Conservation (phyloP, 345 rosid genomes). For the Boechera retrofracta region DNA sequence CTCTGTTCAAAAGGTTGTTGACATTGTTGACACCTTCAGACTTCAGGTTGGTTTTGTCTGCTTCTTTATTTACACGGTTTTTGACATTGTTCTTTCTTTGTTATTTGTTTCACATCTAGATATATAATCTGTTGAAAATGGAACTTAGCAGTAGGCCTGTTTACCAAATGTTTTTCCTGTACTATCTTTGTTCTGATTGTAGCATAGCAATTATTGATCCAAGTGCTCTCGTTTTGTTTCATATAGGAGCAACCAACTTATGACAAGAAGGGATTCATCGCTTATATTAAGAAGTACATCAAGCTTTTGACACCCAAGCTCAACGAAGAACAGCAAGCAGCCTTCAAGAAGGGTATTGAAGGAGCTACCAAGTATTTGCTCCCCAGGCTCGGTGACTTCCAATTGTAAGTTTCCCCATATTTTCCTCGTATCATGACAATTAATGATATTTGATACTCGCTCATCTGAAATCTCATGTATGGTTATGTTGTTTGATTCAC, state of each 20-base stretch:
- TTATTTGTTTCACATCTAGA: too few relatives aligned
- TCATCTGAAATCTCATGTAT: neutral
- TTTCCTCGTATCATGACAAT: neutral
- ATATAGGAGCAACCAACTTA: slow-evolving; percentile 91
- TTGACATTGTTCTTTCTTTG: neutral
- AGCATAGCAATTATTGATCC: neutral
- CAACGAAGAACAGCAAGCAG: slow-evolving; percentile 54
- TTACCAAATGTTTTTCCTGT: neutral
- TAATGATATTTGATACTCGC: neutral
- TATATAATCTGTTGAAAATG: neutral
- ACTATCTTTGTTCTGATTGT: neutral
- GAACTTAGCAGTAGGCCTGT: neutral
- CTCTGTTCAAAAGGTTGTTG: slow-evolving; percentile 79
- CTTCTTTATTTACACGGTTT: neutral
- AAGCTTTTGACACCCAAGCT: slow-evolving; percentile 72
- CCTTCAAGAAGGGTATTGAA: slow-evolving; percentile 84
- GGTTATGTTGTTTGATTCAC: neutral
- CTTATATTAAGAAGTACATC: slow-evolving; percentile 73
- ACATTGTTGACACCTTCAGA: slow-evolving; percentile 96
- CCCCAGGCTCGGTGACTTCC: slow-evolving; percentile 80
- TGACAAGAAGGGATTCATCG: slow-evolving; percentile 82
- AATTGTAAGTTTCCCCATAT: slow-evolving; percentile 65
- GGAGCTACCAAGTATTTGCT: slow-evolving; percentile 90
- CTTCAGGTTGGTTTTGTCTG: slow-evolving; percentile 68
- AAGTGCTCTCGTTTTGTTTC: neutral